Percentiles rank a stretch among this genome's conserved stretches.
Evolutionary conservation across 2,329 filamentous ascomycete species (phyloP).

Genomic region (Fusarium phyllophilum): DNA sequence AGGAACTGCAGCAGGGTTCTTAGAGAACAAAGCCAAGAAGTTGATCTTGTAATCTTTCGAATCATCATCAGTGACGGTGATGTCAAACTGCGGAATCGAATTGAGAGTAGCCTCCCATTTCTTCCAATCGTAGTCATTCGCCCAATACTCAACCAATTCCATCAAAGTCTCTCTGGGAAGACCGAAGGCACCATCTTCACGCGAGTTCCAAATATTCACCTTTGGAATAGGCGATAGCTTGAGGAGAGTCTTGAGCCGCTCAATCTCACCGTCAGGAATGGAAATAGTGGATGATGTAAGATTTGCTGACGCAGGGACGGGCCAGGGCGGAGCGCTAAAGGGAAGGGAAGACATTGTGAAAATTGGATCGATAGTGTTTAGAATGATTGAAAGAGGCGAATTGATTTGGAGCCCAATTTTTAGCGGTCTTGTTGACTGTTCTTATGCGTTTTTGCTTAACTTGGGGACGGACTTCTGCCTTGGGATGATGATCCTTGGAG

Average conservation of each 20-base stretch:
- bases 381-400: accelerated
- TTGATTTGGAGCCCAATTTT: background rate
- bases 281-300: conserved; percentile 19
- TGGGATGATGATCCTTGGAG: background rate
- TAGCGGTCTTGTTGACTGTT: background rate
- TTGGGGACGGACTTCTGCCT: background rate
- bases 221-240: conserved; percentile 1
- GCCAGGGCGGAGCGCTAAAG: background rate
- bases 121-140: conserved; percentile 7
- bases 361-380: background rate
- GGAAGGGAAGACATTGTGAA: background rate
- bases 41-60: conserved; percentile 12
- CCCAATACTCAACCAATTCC: conserved; percentile 5
- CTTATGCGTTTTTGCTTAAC: background rate
- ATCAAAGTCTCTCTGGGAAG: background rate
- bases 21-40: conserved; percentile 21
- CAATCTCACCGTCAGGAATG: background rate
- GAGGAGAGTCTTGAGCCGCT: conserved; percentile 3
- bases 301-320: conserved; percentile 10
- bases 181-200: background rate
- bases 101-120: conserved; percentile 32
- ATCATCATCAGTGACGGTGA: conserved; percentile 13
- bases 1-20: background rate
- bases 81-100: conserved; percentile 26
- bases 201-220: background rate